These are phyloP conservation scores for Arabidopsis lyrata DNA, from an alignment of 441 rosid genomes.

Conservation along the genomic window DNA sequence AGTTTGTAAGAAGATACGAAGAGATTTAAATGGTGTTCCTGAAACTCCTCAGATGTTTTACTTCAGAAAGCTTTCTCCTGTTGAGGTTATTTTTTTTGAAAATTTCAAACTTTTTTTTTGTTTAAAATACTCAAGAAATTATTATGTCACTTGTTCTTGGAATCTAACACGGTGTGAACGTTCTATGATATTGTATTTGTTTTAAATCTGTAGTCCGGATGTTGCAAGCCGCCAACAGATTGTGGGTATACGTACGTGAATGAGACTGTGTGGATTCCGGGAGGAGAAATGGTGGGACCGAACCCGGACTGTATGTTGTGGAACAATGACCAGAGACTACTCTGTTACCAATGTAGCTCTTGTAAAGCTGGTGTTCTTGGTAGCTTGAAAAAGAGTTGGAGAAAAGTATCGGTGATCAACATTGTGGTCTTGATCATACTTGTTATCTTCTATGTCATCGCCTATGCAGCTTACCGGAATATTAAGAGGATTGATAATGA, in stretches of 20 bases:
- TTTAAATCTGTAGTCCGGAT: slow-evolving; percentile 65
- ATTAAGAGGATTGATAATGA: slow-evolving; percentile 78
- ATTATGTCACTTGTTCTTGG: background rate
- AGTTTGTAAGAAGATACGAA: slow-evolving; percentile 67
- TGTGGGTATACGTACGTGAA: slow-evolving; percentile 72
- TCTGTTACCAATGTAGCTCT: slow-evolving; percentile 79
- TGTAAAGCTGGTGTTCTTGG: slow-evolving; percentile 96
- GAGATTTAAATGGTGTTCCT: slow-evolving; percentile 59
- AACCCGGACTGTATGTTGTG: slow-evolving; percentile 67
- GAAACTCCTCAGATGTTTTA: slow-evolving; percentile 76
- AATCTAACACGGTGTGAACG: background rate
- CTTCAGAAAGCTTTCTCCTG: slow-evolving; percentile 65
- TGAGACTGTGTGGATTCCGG: slow-evolving; percentile 68
- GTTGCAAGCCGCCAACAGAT: slow-evolving; percentile 92
- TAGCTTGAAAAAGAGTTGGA: slow-evolving; percentile 89
- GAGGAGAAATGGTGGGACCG: slow-evolving; percentile 44
- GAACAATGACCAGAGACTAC: slow-evolving; percentile 71
- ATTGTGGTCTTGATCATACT: slow-evolving; percentile 75
- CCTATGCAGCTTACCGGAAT: slow-evolving; percentile 78
- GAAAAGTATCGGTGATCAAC: slow-evolving; percentile 89
- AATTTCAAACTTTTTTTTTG: background rate
- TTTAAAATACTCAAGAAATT: no score
- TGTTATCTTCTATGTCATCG: slow-evolving; percentile 74
- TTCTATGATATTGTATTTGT: background rate
- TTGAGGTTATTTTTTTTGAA: slow-evolving; percentile 57